Evolutionary conservation across 176 grass and related monocot genomes (phyloP).

Genomic region (barley (Hordeum vulgare)): MorexV3_pseudomolecules_assembly NC_058520.1:560042606-560043105

Average conservation of each 20-base stretch:
- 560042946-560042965: slow-evolving; percentile 63
- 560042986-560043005: slow-evolving; percentile 48
- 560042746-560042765: slow-evolving; percentile 43
- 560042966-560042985: slow-evolving; percentile 76
- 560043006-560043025: slow-evolving; percentile 69
- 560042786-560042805: slow-evolving; percentile 76
- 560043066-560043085: slow-evolving; percentile 89
- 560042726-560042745: slow-evolving; percentile 73
- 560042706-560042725: slow-evolving; percentile 70
- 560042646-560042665: slow-evolving; percentile 30
- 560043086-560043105: slow-evolving; percentile 87
- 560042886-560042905: slow-evolving; percentile 62
- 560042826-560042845: slow-evolving; percentile 33
- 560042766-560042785: slow-evolving; percentile 44
- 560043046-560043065: slow-evolving; percentile 73
- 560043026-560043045: slow-evolving; percentile 84
- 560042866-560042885: slow-evolving; percentile 61
- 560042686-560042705: slow-evolving; percentile 57
- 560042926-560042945: slow-evolving; percentile 63
- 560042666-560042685: slow-evolving; percentile 74
- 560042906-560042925: slow-evolving; percentile 77
- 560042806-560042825: slow-evolving; percentile 53
- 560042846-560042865: slow-evolving; percentile 59
- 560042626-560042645: slow-evolving; percentile 23
- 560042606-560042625: slow-evolving; percentile 59